These are phyloP conservation scores for Lachancea nothofagi DNA, from an alignment of 805 yeast genomes.

Conservation along the genomic window DNA sequence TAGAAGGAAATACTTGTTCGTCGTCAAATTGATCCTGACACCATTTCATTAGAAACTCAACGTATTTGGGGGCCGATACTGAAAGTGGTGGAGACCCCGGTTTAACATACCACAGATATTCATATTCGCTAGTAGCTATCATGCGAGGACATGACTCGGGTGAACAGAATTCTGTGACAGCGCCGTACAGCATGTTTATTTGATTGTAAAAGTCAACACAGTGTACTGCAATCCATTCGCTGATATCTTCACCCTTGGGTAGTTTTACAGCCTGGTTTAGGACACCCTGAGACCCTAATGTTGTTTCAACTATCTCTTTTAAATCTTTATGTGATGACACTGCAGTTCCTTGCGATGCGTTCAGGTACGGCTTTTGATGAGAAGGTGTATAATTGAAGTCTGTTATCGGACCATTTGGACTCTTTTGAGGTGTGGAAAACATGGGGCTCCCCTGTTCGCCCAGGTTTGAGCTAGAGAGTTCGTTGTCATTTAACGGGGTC, in stretches of 20 bases:
- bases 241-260: conserved; percentile 85
- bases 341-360: conserved; percentile 32
- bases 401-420: conserved; percentile 17
- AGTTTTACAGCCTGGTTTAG: conserved; percentile 87
- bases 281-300: conserved; percentile 88
- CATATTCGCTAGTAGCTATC: conserved; percentile 97
- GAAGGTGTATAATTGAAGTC: conserved; percentile 36
- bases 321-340: conserved; percentile 63
- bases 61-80: conserved; percentile 91
- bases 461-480: conserved; percentile 1
- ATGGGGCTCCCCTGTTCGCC: conserved; percentile 6
- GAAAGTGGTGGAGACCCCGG: conserved; percentile 67
- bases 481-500: conserved; percentile 7
- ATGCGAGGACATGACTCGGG: conserved; percentile 92
- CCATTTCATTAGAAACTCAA: conserved; percentile 92
- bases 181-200: conserved; percentile 91
- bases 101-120: conserved; percentile 93
- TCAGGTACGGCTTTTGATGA: conserved; percentile 32
- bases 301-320: conserved; percentile 86
- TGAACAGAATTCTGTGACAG: conserved; percentile 94
- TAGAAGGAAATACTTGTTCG: conserved; percentile 83
- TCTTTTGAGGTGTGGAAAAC: conserved; percentile 18
- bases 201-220: conserved; percentile 97
- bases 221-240: conserved; percentile 96
- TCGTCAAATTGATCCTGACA: conserved; percentile 89